Base-by-base conservation (phyloP, 352 stramenopile genomes). In the Phytophthora nicotianae region DNA sequence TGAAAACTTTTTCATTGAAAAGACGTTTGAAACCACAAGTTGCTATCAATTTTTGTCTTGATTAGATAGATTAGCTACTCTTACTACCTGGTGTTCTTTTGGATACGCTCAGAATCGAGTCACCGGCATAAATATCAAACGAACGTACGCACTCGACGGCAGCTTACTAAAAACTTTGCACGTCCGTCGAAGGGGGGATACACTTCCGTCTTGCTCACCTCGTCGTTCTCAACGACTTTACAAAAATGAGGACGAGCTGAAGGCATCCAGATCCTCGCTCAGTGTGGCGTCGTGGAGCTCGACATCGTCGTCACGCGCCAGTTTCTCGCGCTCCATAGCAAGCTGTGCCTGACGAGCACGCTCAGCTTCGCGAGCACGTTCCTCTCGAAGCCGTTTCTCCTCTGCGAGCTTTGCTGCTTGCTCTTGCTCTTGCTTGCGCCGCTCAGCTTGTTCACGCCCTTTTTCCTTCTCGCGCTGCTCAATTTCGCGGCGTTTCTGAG, bases 191-290 rank as follows among this genome's bases (percentile, higher is more conserved):
- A n/a, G 32, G 21, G 38, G 49, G 66, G 19, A 46, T 46, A 58
- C 59, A 65, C 40, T 57, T n/a, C 26, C 51, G 32, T 71, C 51
- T 38, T 45, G 52, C 62, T 65, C 49, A 48, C 40, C 58, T 66
- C 57, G 50, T 65, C 51, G 10, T 42, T 59, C 51, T 43, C 23
- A 61, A 21, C 52, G 40, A 45, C 49, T 52, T 82, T 80, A 93
- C 77, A 94, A 84, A 84, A 94, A 96, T 43, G 85, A 92, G 50
- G 87, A 93, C 41, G 87, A 92, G 69, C 85, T 93, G 72, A 96
- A 96, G 46, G 80, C 79, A 72, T 91, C 83, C 59, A 96, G 60
- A 62, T 96, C 87, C 43, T 93, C 81, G 21, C 71, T 91, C 57
- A 92, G 60, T 20, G 76, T 89, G 57, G 83, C 72, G 27, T 95